Conservation (phyloP, 257 asterid species). For the Rhazya stricta region DNA sequence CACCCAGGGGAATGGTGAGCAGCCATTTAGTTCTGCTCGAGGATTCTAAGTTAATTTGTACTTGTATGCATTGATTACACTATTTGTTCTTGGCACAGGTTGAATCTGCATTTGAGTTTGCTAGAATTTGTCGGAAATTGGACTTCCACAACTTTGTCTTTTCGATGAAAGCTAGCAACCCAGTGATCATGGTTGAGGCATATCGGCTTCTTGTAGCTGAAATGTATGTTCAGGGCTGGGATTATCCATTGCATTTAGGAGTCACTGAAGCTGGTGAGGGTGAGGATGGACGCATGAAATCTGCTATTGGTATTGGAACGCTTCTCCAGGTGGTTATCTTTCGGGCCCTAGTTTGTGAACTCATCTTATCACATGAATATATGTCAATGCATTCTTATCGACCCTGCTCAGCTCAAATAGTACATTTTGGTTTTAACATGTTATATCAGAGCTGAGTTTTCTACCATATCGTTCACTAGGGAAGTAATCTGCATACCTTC, state of each 20-base stretch:
- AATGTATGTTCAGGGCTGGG: conserved; percentile 98
- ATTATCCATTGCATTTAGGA: conserved; percentile 94
- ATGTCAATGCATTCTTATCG: not conserved
- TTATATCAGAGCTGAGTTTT: too few species aligned
- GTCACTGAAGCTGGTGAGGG: conserved; percentile 99
- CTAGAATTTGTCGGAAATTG: conserved; percentile 86
- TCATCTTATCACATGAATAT: not conserved
- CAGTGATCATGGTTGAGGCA: conserved; percentile 95
- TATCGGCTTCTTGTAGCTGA: conserved; percentile 97
- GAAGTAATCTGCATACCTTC: not conserved
- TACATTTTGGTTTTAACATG: not conserved
- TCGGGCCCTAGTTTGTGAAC: not conserved
- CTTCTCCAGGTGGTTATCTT: conserved; percentile 69
- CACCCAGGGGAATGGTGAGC: conserved; percentile 98
- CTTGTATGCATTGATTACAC: conserved; percentile 7
- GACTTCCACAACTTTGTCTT: conserved; percentile 94
- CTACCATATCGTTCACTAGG: conserved; percentile 2
- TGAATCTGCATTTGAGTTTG: conserved; percentile 97
- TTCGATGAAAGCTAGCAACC: conserved; percentile 99
- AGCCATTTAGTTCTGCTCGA: conserved; percentile 8
- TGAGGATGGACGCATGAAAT: conserved; percentile 99
- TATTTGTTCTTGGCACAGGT: conserved; percentile 49
- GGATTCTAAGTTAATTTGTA: not conserved
- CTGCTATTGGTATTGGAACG: conserved; percentile 98
- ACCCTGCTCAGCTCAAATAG: conserved; percentile 3